Evolutionary conservation across 495 filamentous ascomycete species (phyloP).

Genomic region (Lophiostoma macrostomum): DNA sequence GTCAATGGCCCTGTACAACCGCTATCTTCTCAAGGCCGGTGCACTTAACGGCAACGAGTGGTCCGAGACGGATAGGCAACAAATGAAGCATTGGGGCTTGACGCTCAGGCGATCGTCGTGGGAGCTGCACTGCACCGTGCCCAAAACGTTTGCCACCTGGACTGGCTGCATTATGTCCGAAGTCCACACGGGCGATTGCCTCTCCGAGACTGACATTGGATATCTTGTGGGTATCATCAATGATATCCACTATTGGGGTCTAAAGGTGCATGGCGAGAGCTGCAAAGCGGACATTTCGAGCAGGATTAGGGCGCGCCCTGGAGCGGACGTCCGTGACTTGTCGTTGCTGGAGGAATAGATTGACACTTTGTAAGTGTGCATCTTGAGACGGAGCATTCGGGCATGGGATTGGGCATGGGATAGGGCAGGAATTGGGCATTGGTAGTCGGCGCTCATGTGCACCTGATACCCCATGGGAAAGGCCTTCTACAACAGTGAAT

Average conservation of each 20-base stretch:
- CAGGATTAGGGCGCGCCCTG: not conserved
- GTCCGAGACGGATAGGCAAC: not conserved
- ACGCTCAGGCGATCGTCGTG: not conserved
- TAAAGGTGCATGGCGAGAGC: not conserved
- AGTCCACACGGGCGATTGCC: not conserved
- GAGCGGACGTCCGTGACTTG: not conserved
- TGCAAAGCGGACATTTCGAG: not conserved
- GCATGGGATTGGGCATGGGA: too few relatives aligned
- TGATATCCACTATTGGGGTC: not conserved
- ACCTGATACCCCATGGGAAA: too few relatives aligned
- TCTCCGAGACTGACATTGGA: not conserved
- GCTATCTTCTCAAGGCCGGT: not conserved
- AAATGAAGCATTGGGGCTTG: not conserved
- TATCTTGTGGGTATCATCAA: not conserved
- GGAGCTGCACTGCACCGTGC: not conserved
- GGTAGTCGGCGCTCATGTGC: too few relatives aligned
- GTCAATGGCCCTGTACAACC: slow-evolving; percentile 2
- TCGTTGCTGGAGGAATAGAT: not conserved
- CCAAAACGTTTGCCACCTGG: not conserved
- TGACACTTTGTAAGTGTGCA: not conserved
- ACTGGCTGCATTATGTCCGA: slow-evolving; percentile 1
- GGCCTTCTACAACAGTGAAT: too few relatives aligned
- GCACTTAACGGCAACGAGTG: not conserved
- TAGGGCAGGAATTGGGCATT: too few relatives aligned
- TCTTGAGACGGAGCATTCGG: too few relatives aligned